Percentiles rank a stretch among this genome's conserved stretches.
Conservation (phyloP, 768 basidiomycete species). For the Termitomyces sp. region DNA sequence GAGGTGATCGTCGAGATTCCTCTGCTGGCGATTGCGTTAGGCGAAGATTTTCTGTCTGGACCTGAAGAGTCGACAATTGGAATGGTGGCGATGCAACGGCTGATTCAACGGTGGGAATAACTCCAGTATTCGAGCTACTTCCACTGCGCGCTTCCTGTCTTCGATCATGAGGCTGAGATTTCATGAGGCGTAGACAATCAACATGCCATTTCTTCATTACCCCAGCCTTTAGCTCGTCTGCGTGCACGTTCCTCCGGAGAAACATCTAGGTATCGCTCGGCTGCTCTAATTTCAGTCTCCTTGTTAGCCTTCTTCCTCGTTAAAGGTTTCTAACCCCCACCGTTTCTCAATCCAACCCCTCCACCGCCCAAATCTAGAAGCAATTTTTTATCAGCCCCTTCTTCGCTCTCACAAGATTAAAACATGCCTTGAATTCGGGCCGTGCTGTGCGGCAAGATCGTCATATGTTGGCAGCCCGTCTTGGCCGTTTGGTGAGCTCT, state of each 20-base stretch:
- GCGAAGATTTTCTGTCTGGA: slow-evolving; percentile 39
- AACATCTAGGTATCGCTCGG: slow-evolving; percentile 71
- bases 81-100: slow-evolving; percentile 7
- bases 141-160: background rate
- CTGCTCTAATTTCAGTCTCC: slow-evolving; percentile 46
- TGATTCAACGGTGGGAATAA: slow-evolving; percentile 1
- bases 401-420: background rate
- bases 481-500: slow-evolving; percentile 21
- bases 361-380: slow-evolving; percentile 75
- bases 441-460: slow-evolving; percentile 68
- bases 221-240: slow-evolving; percentile 69
- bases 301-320: slow-evolving; percentile 1
- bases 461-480: slow-evolving; percentile 75
- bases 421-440: slow-evolving; percentile 72
- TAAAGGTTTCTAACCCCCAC: slow-evolving; percentile 27
- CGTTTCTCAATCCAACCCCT: slow-evolving; percentile 86
- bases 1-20: slow-evolving; percentile 21
- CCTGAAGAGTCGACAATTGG: slow-evolving; percentile 19
- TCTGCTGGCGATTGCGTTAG: slow-evolving; percentile 17
- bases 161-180: background rate
- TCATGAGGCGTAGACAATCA: background rate
- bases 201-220: slow-evolving; percentile 32
- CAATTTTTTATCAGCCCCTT: slow-evolving; percentile 7
- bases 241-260: slow-evolving; percentile 52
- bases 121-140: slow-evolving; percentile 3